A percentile compares a stretch with the other conserved stretches of the same genome.
Evolutionary conservation across 805 yeast species (phyloP).

Genomic region (Kluyveromyces wickerhamii): DNA sequence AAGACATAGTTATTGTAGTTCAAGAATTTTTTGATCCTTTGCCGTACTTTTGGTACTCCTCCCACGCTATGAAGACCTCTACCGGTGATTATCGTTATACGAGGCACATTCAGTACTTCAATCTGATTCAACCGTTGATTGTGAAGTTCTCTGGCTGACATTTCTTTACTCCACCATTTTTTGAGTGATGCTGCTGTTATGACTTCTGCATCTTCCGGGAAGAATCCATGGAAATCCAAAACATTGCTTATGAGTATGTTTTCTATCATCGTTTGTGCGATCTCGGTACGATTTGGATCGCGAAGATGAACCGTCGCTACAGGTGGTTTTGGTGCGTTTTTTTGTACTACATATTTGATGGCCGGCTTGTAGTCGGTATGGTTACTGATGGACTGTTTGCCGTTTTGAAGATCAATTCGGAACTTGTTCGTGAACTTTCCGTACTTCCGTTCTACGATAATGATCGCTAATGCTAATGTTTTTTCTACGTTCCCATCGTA

Average conservation of each 20-base stretch:
- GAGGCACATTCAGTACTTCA: constrained; percentile 35
- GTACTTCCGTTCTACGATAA: constrained; percentile 28
- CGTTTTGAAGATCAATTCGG: constrained; percentile 11
- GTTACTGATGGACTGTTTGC: not conserved
- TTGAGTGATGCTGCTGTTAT: constrained; percentile 32
- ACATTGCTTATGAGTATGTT: constrained; percentile 14
- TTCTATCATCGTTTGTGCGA: constrained; percentile 12
- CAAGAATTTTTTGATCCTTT: constrained; percentile 36
- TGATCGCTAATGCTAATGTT: constrained; percentile 32
- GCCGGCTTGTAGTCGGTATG: not conserved
- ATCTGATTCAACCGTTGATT: constrained; percentile 33
- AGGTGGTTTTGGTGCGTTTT: constrained; percentile 4
- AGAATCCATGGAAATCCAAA: constrained; percentile 53
- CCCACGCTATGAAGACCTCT: constrained; percentile 61
- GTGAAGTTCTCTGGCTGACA: constrained; percentile 33
- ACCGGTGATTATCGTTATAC: constrained; percentile 52
- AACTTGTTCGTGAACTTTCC: constrained; percentile 26
- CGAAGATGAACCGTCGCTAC: too few relatives aligned
- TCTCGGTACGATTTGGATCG: constrained; percentile 10
- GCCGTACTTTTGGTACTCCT: constrained; percentile 44
- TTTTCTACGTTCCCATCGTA: constrained; percentile 37
- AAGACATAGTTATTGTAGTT: constrained; percentile 33
- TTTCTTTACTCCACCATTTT: constrained; percentile 61
- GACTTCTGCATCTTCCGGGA: constrained; percentile 39
- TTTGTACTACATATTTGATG: not conserved